Evolutionary conservation across 441 rosid genomes (phyloP), one percentile per base, ranked within the genome.

Genomic region (Populus trichocarpa): DNA sequence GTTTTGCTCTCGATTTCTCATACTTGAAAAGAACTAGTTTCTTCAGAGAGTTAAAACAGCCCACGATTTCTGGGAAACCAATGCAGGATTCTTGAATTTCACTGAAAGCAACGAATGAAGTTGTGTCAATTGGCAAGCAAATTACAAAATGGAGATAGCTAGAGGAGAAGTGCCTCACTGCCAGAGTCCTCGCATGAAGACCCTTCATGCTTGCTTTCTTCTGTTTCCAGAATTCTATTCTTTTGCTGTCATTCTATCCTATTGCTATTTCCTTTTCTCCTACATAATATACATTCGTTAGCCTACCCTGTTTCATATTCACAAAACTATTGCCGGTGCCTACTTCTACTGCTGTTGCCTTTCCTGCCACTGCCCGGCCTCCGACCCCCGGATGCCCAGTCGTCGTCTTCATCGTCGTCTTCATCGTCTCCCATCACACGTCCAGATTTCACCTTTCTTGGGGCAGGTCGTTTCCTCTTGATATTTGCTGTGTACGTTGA

Each of bases 391-490:
- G 90, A 94, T 7, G 71, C 84, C 89, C 88, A 87, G 6, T 83
- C 91, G 57, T 33, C 66, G 2, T 89, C 93, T 5, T 88, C 91
- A 8, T 85, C 84, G 0, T 84, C 94, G 33, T 88, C 90, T 4
- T 89, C 88, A 5, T 84, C 85, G 10, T 76, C 87, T 23, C 77
- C 85, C 7, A 71, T 76, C 10, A 30, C 40, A 3, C 90, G 88
- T 30, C 72, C 83, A 1, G 84, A 38, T 81, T 78, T 86, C 25
- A 83, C 84, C 72, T 87, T 94, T 78, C 90, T 81, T 0, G 90
- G 87, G 38, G 88, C 80, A 22, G 96, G 92, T 0, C 99, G 92
- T 80, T 95, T 97, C 80, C 95, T 87, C 84, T 97, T 97, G 69
- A 93, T 87, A 83, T 83, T 95, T 20, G 98, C 88, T 42, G 99